Evolutionary conservation across 345 rosid genomes (phyloP).

Genomic region (Mercurialis annua): DNA sequence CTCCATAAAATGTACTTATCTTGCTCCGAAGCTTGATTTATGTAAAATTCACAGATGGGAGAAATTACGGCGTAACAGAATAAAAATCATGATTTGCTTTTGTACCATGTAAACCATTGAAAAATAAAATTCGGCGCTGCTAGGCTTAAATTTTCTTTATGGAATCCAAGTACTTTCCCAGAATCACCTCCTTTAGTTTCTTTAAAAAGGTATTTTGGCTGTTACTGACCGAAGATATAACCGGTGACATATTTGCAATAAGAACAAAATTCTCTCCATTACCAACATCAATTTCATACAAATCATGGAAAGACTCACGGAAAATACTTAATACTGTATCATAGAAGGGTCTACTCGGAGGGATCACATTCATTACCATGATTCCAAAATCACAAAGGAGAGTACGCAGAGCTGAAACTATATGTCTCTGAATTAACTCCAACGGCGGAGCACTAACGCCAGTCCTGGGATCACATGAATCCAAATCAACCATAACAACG

Average conservation of each 20-base stretch:
- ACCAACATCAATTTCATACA: constrained; percentile 72
- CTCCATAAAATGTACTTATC: not conserved
- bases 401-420: constrained; percentile 50
- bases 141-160: constrained; percentile 42
- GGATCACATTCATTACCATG: constrained; percentile 62
- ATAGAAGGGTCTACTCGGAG: constrained; percentile 43
- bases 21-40: not conserved
- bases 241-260: constrained; percentile 35
- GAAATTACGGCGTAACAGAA: not conserved
- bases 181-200: constrained; percentile 30
- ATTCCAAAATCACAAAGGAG: constrained; percentile 54
- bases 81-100: not conserved
- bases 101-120: not conserved
- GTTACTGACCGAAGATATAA: constrained; percentile 16
- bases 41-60: not conserved
- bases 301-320: constrained; percentile 42
- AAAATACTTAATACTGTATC: constrained; percentile 34
- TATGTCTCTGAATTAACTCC: constrained; percentile 45
- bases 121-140: not conserved
- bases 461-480: constrained; percentile 45
- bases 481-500: constrained; percentile 80
- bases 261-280: constrained; percentile 70
- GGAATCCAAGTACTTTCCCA: constrained; percentile 44
- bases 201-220: constrained; percentile 29
- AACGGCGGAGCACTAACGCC: constrained; percentile 70